These are phyloP conservation scores for Bacterosira constricta DNA, from an alignment of 108 stramenopile species.

Conservation along the genomic window DNA sequence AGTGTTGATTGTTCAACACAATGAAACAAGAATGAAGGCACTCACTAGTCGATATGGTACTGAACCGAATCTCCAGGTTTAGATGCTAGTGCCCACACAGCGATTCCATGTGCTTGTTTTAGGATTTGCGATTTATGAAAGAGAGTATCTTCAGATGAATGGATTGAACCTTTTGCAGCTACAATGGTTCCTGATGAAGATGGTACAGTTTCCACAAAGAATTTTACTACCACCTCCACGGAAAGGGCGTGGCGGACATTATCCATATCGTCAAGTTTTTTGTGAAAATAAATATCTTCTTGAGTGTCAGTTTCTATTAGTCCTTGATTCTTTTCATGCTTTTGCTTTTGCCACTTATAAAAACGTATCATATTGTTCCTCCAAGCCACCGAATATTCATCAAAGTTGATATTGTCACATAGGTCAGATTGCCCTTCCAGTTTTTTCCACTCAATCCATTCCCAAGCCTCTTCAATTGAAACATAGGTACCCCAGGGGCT, in stretches of 20 bases:
- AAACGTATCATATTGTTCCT: conserved; percentile 13
- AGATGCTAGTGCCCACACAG: conserved; percentile 76
- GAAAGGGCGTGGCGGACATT: conserved; percentile 42
- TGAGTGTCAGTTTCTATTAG: neutral
- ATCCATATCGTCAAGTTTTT: conserved; percentile 14
- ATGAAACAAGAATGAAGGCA: too few species aligned
- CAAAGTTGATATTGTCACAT: neutral
- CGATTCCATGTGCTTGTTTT: conserved; percentile 61
- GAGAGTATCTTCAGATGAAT: neutral
- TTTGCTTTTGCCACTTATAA: neutral
- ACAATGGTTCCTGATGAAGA: conserved; percentile 5
- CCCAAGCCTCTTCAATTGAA: conserved; percentile 53
- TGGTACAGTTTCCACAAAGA: conserved; percentile 37
- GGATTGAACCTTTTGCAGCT: neutral
- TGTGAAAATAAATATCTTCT: neutral
- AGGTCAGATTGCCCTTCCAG: neutral
- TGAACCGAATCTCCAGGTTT: conserved; percentile 57
- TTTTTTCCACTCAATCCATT: conserved; percentile 38
- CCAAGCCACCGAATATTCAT: conserved; percentile 20
- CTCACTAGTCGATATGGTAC: conserved; percentile 89
- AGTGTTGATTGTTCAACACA: too few species aligned
- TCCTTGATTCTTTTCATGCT: neutral
- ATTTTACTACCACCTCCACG: conserved; percentile 43
- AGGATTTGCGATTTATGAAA: neutral
- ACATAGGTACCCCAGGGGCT: conserved; percentile 81